phyloP scores from a whole-genome alignment of 805 yeast genomes.

The Candida takata region DNA sequence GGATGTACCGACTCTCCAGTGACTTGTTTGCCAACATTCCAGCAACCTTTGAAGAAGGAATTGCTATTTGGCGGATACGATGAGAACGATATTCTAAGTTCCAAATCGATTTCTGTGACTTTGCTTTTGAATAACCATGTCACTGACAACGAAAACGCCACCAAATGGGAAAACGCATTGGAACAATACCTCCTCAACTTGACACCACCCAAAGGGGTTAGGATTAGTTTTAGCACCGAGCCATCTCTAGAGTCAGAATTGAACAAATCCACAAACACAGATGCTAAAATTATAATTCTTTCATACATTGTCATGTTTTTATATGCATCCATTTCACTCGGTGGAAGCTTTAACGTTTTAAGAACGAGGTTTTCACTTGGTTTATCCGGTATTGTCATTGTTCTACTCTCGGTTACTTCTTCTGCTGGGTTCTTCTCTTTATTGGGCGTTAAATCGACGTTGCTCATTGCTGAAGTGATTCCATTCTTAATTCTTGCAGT shows the following conservation, averaged over 20 bases:
- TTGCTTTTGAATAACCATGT: constrained; percentile 51
- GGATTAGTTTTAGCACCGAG: constrained; percentile 73
- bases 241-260: constrained; percentile 80
- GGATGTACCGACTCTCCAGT: constrained; percentile 78
- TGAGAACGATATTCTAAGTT: constrained; percentile 42
- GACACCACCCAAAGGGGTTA: constrained; percentile 45
- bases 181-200: constrained; percentile 47
- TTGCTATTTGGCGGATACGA: constrained; percentile 59
- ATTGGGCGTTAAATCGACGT: constrained; percentile 76
- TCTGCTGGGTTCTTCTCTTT: constrained; percentile 77
- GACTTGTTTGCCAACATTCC: constrained; percentile 81
- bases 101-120: constrained; percentile 74
- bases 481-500: constrained; percentile 90
- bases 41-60: constrained; percentile 76
- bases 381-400: constrained; percentile 75
- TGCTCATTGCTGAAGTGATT: constrained; percentile 93
- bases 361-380: constrained; percentile 72
- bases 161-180: constrained; percentile 64
- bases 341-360: constrained; percentile 38
- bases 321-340: constrained; percentile 77
- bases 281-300: constrained; percentile 55
- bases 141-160: constrained; percentile 29
- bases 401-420: constrained; percentile 69
- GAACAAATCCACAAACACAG: constrained; percentile 75
- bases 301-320: constrained; percentile 84